Conservation (phyloP, 148 eudicot species). For the Diospyros kaki region DNA sequence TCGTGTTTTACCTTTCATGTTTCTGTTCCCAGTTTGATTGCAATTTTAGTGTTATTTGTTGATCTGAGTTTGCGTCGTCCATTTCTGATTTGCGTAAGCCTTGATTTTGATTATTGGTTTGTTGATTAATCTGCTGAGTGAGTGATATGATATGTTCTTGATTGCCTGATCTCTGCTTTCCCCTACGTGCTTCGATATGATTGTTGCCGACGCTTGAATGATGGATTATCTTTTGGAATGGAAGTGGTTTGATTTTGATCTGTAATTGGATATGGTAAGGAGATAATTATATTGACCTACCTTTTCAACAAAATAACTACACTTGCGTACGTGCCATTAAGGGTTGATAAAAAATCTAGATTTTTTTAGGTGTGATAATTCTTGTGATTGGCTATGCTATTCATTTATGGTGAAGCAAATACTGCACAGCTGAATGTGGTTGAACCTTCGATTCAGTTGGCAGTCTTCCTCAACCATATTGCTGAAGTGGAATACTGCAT, state of each 20-base stretch:
- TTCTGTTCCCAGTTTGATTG: background rate
- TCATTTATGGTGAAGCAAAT: background rate
- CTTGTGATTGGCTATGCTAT: background rate
- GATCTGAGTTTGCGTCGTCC: conserved; percentile 9
- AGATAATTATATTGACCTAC: background rate
- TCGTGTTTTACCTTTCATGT: background rate
- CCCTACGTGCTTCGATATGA: background rate
- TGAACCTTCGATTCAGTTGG: background rate
- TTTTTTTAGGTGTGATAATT: background rate
- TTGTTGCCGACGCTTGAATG: background rate
- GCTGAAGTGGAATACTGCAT: background rate
- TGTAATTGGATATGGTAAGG: background rate
- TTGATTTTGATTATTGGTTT: background rate
- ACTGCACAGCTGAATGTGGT: background rate
- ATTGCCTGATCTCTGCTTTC: conserved; percentile 6
- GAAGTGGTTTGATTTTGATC: background rate
- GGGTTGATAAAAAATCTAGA: background rate
- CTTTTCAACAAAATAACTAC: too few species aligned
- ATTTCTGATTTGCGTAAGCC: background rate
- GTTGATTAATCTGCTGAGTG: background rate
- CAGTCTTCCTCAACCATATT: background rate
- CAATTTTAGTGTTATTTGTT: background rate
- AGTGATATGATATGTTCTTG: background rate
- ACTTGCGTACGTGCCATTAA: background rate
- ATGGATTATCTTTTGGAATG: background rate